Percentiles rank a stretch among this genome's conserved stretches.
phyloP scores from a whole-genome alignment of 2,329 filamentous ascomycete genomes.

The Curvularia spicifera region DNA sequence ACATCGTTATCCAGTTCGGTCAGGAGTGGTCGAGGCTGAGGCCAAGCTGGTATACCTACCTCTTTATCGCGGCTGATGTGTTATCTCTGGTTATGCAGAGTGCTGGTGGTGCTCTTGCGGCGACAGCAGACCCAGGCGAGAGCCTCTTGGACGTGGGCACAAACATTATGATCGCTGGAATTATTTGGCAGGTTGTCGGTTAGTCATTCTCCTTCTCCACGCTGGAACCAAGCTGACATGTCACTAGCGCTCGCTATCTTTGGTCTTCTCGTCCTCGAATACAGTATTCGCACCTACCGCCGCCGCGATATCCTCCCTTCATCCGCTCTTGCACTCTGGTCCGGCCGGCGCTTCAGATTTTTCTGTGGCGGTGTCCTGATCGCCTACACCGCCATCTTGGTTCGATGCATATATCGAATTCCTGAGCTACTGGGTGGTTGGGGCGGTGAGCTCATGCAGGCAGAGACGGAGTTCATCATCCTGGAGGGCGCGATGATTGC shows the following conservation, averaged over 20 bases:
- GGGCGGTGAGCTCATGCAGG: slow-evolving; percentile 52
- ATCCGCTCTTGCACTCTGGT: slow-evolving; percentile 20
- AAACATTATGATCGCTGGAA: slow-evolving; percentile 63
- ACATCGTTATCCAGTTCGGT: slow-evolving; percentile 62
- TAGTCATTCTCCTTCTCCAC: slow-evolving; percentile 32
- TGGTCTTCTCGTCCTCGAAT: slow-evolving; percentile 49
- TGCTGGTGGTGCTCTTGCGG: slow-evolving; percentile 62
- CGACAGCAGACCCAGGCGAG: slow-evolving; percentile 52
- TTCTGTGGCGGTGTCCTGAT: slow-evolving; percentile 40
- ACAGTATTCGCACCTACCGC: slow-evolving; percentile 29
- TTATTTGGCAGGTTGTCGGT: slow-evolving; percentile 62
- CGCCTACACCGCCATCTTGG: slow-evolving; percentile 54
- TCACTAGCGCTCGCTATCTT: slow-evolving; percentile 52
- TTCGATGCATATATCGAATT: slow-evolving; percentile 56
- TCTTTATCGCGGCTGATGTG: slow-evolving; percentile 65
- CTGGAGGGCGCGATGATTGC: slow-evolving; percentile 60
- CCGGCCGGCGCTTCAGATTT: slow-evolving; percentile 23
- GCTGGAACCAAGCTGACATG: slow-evolving; percentile 22
- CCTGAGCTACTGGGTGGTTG: slow-evolving; percentile 56
- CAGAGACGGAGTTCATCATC: slow-evolving; percentile 56
- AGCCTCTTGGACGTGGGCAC: slow-evolving; percentile 53
- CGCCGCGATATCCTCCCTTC: slow-evolving; percentile 22
- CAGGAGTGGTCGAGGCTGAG: slow-evolving; percentile 29
- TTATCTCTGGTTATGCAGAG: slow-evolving; percentile 63
- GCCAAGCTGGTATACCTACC: slow-evolving; percentile 59